Conservation (phyloP, 768 basidiomycete species). For the Lentinula guzmanii region DNA sequence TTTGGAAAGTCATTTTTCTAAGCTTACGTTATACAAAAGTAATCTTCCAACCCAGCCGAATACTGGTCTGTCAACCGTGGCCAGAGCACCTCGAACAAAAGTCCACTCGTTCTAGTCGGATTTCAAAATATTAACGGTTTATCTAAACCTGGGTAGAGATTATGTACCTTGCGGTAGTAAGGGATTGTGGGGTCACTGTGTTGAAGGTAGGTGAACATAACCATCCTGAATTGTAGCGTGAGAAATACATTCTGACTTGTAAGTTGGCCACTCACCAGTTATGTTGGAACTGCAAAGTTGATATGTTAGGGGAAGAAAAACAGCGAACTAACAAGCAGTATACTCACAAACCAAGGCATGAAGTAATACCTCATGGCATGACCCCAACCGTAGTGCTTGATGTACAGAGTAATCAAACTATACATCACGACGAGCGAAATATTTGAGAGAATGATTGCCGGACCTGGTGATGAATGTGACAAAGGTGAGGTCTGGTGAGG, state of each 20-base stretch:
- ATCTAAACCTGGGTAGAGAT: neutral
- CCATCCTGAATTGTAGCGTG: constrained; percentile 35
- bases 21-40: constrained; percentile 45
- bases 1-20: neutral
- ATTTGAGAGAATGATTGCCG: constrained; percentile 36
- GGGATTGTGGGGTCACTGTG: constrained; percentile 57
- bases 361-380: constrained; percentile 36
- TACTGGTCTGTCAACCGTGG: constrained; percentile 54
- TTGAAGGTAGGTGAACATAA: constrained; percentile 57
- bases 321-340: neutral
- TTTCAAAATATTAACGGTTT: neutral
- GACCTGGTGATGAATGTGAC: constrained; percentile 15
- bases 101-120: constrained; percentile 41
- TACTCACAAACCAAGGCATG: constrained; percentile 42
- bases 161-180: constrained; percentile 39
- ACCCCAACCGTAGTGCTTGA: constrained; percentile 21
- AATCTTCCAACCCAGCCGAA: constrained; percentile 55
- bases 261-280: constrained; percentile 27
- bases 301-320: neutral
- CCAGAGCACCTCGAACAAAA: constrained; percentile 53
- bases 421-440: constrained; percentile 34
- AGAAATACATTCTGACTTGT: constrained; percentile 1
- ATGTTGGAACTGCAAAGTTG: constrained; percentile 31
- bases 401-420: constrained; percentile 23
- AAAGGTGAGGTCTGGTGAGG: neutral